Evolutionary conservation across 352 stramenopile genomes (phyloP), one percentile per base, ranked within the genome.

Genomic region (Pythium chondricola): DNA sequence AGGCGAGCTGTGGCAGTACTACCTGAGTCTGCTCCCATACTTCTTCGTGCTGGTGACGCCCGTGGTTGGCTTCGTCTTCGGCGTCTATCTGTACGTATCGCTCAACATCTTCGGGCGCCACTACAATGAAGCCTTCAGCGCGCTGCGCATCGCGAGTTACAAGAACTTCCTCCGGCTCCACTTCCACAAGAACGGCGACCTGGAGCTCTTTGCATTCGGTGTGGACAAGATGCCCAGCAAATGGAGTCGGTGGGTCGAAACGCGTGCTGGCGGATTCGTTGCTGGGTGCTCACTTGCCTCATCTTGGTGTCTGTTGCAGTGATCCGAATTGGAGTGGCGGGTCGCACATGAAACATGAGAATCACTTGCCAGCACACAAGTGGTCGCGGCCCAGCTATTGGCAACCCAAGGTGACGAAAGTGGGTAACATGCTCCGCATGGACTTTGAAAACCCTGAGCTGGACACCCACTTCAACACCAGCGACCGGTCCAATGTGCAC

Each of bases 111-210:
- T 94, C 43, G 68, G 71, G 14, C 77, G 77, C 43, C 85, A 95
- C 65, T 95, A 93, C 73, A 94, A 95, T 59, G 85, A 95, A 47
- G 83, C 85, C 9, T 95, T 94, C 38, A 92, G 80, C 21, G 81
- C 85, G 22, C 65, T 95, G 43, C 83, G 82, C 27, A 90, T 93
- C 41, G 74, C 80, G 18, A 93, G 83, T 52, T 95, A 90, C 77
- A 95, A 95, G 63, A 92, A 91, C 61, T 92, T 95, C 41, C 42
- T 93, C 47, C 81, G 83, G 2, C 61, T 95, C 10, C 83, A 88
- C 49, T 78, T 94, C 40, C 65, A 79, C 48, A 65, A 69, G 30
- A 66, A 85, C 22, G 83, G 83, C 29, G 76, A 90, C 42, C 63
- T 94, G 14, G 76, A 94, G 49, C 53, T 92, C 20, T 91, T 92